phyloP scores from a whole-genome alignment of 2,329 filamentous ascomycete genomes.

The Neoarthrinium moseri region DNA sequence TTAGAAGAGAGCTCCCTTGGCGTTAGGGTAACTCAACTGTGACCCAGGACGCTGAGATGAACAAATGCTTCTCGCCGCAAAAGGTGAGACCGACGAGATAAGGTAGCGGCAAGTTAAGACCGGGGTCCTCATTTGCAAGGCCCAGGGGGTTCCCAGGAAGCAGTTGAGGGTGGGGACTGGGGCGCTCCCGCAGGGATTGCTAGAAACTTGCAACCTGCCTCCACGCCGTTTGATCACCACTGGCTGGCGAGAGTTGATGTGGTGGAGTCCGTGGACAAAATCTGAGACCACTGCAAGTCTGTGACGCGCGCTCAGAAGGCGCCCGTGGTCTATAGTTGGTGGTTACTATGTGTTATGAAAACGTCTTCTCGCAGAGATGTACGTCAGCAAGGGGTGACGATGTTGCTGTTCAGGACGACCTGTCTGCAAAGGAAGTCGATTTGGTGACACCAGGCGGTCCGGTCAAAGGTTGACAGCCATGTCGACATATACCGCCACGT shows the following conservation, averaged over 20 bases:
- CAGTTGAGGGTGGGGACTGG: conserved; percentile 6
- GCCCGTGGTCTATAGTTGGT: too few species aligned
- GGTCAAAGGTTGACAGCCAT: too few species aligned
- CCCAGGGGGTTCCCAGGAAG: conserved; percentile 7
- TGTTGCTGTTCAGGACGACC: too few species aligned
- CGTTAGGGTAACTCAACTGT: neutral
- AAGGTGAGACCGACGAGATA: conserved; percentile 1
- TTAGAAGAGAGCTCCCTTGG: neutral
- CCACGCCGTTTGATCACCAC: conserved; percentile 10
- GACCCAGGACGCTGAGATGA: too few species aligned
- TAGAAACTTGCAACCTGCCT: conserved; percentile 5
- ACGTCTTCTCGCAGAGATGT: too few species aligned
- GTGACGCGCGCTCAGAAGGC: too few species aligned
- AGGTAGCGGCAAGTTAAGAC: conserved; percentile 8
- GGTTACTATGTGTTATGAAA: too few species aligned
- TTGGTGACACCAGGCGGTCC: too few species aligned
- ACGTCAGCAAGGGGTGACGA: too few species aligned
- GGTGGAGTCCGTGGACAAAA: neutral
- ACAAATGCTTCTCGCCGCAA: neutral
- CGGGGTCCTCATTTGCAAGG: conserved; percentile 8
- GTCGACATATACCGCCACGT: too few species aligned
- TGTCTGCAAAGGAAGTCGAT: too few species aligned
- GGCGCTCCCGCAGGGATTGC: conserved; percentile 5
- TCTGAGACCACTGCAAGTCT: too few species aligned
- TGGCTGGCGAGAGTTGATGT: conserved; percentile 3